Evolutionary conservation across 108 stramenopile species (phyloP).

Genomic region (Fragilaria radians): DNA sequence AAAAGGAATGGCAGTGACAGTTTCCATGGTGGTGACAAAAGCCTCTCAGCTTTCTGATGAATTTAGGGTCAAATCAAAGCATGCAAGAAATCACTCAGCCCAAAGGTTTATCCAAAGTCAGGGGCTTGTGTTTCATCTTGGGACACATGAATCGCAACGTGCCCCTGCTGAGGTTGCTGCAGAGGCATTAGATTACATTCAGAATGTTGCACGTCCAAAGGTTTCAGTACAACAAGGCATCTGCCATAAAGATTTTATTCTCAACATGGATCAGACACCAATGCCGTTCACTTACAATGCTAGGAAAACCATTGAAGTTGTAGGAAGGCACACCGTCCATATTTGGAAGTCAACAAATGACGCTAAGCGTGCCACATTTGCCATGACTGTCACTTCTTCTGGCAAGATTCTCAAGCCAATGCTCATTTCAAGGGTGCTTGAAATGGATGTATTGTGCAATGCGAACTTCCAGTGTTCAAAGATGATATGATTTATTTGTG

Average conservation of each 20-base stretch:
- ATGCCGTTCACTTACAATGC: not conserved
- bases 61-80: no score
- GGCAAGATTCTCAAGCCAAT: conserved; percentile 2
- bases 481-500: not conserved
- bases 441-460: conserved; percentile 5
- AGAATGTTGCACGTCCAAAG: not conserved
- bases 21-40: no score
- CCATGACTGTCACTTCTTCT: conserved; percentile 3
- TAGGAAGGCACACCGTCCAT: conserved; percentile 2
- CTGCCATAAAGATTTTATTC: not conserved
- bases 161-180: not conserved
- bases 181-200: not conserved
- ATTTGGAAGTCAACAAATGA: not conserved
- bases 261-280: conserved; percentile 14
- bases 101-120: no score
- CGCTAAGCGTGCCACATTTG: conserved; percentile 7
- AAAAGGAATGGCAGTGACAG: no score
- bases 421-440: not conserved
- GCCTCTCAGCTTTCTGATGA: no score
- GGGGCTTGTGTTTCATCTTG: no score
- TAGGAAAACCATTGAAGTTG: not conserved
- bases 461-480: conserved; percentile 4
- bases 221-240: not conserved
- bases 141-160: not conserved
- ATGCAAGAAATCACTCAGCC: no score